Evolutionary conservation across 352 stramenopile species (phyloP).

Genomic region (Pythium chondricola): DNA sequence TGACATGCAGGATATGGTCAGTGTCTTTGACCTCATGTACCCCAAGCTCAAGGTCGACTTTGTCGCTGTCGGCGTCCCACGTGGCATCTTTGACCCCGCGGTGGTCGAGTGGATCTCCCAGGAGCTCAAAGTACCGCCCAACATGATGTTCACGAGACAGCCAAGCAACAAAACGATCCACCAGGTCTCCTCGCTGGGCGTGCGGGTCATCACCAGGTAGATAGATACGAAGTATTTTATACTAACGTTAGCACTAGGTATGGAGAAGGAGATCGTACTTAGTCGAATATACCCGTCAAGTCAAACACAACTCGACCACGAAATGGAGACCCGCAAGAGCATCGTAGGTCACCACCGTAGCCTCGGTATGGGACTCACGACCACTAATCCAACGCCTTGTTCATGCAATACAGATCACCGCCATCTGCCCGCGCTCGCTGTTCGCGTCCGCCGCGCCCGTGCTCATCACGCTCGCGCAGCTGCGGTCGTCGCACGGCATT

Average conservation of each 20-base stretch:
- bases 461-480: constrained; percentile 44
- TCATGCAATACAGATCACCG: constrained; percentile 25
- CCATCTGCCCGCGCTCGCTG: constrained; percentile 46
- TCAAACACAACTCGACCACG: background rate
- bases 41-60: constrained; percentile 91
- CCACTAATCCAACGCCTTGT: too few relatives aligned
- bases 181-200: constrained; percentile 77
- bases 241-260: too few relatives aligned
- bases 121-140: constrained; percentile 70
- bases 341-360: constrained; percentile 27
- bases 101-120: constrained; percentile 84
- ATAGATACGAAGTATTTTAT: background rate
- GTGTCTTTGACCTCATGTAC: constrained; percentile 88
- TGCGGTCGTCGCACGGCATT: constrained; percentile 22
- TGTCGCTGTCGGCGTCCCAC: constrained; percentile 48
- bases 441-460: constrained; percentile 52
- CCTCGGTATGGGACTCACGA: background rate
- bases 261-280: too few relatives aligned
- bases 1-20: constrained; percentile 71
- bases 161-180: constrained; percentile 86
- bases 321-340: constrained; percentile 62
- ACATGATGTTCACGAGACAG: constrained; percentile 94
- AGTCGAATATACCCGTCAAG: background rate
- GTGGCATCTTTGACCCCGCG: constrained; percentile 60
- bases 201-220: constrained; percentile 85